These are phyloP conservation scores for Carex cristatella DNA, from an alignment of 176 grass and related monocot genomes.

Conservation along the genomic window DNA sequence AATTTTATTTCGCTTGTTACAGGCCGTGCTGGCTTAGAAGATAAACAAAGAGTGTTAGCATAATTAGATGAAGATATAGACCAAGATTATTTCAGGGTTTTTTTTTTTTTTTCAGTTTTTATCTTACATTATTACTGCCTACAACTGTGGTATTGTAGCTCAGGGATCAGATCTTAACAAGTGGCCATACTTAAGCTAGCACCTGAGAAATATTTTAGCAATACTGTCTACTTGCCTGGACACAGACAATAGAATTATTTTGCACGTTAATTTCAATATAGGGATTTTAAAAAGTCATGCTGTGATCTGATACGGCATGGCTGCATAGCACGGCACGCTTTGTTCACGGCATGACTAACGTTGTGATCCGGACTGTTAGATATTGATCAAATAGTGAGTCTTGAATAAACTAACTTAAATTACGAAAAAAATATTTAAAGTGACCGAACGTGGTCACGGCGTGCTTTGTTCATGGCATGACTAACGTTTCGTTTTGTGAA, in stretches of 20 bases:
- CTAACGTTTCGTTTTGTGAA: too few species aligned
- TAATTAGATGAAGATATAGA: neutral
- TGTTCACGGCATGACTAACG: too few species aligned
- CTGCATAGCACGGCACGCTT: too few species aligned
- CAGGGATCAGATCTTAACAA: neutral
- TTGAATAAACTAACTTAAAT: too few species aligned
- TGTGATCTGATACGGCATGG: too few species aligned
- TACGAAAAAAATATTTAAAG: too few species aligned
- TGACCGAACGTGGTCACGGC: too few species aligned
- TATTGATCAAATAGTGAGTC: too few species aligned
- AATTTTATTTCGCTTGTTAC: neutral
- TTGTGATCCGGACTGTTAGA: too few species aligned
- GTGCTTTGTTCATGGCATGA: too few species aligned
- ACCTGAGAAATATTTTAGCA: neutral
- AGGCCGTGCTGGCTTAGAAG: slow-evolving; percentile 22
- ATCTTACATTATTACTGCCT: neutral
- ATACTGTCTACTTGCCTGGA: neutral
- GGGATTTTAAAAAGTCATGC: too few species aligned
- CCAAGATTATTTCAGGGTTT: neutral
- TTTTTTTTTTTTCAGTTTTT: neutral
- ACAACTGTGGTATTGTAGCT: neutral
- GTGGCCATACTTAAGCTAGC: too few species aligned
- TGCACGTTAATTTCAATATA: neutral
- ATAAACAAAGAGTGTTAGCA: slow-evolving; percentile 8
- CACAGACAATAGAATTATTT: neutral